A percentile compares a stretch with the other conserved stretches of the same genome.
phyloP scores from a whole-genome alignment of 768 basidiomycete genomes.

The Mycena polygramma region DNA sequence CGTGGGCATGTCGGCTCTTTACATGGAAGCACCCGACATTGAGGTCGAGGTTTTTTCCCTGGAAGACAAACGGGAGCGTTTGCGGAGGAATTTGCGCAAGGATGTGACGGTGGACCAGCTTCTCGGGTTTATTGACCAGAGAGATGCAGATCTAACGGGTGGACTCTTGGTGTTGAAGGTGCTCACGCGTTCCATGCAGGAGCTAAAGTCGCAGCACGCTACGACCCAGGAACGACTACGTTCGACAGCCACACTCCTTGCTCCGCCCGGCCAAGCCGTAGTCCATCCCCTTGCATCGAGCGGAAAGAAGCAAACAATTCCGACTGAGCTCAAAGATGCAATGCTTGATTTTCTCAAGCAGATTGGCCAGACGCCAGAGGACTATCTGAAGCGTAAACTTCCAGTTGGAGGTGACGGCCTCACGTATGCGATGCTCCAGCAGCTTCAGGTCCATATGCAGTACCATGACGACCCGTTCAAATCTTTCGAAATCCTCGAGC shows the following conservation, averaged over 20 bases:
- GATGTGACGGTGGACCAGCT: conserved; percentile 9
- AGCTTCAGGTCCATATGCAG: conserved; percentile 34
- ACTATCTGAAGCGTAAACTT: conserved; percentile 32
- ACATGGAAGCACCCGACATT: no score
- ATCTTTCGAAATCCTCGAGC: conserved; percentile 32
- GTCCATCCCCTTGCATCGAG: no score
- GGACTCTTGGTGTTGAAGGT: neutral
- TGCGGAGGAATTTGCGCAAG: neutral
- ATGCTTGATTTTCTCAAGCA: no score
- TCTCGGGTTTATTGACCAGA: conserved; percentile 8
- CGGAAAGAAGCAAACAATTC: no score
- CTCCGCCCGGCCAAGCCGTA: conserved; percentile 26
- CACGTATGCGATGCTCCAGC: conserved; percentile 39
- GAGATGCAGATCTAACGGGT: conserved; percentile 1
- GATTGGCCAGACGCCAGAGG: no score
- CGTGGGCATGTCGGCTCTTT: conserved; percentile 16
- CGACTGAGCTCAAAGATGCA: no score
- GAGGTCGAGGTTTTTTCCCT: neutral
- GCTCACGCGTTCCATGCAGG: conserved; percentile 1
- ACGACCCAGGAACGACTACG: neutral
- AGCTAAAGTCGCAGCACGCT: neutral
- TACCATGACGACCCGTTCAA: conserved; percentile 33
- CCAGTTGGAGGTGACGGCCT: conserved; percentile 52
- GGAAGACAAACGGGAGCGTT: neutral
- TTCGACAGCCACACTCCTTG: neutral